phyloP scores from a whole-genome alignment of 2,329 filamentous ascomycete species.

The Graphiopsis chlorocephala region DNA sequence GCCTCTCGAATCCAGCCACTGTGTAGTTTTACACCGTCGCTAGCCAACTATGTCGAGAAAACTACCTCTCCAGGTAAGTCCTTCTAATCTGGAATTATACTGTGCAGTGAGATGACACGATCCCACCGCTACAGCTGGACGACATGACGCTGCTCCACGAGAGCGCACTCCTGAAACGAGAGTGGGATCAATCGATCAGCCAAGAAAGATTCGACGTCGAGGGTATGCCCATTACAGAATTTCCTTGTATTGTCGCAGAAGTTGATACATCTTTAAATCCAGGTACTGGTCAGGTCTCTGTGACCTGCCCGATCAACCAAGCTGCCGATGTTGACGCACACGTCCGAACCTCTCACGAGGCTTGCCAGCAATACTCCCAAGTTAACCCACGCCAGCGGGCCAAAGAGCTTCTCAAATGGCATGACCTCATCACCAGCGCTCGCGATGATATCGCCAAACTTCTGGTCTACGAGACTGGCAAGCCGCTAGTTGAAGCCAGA shows the following conservation, averaged over 20 bases:
- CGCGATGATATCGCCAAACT: conserved; percentile 62
- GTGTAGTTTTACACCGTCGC: no score
- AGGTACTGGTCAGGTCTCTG: conserved; percentile 49
- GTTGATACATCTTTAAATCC: conserved; percentile 40
- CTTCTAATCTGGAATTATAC: no score
- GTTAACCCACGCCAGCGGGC: conserved; percentile 60
- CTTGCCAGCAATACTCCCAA: conserved; percentile 60
- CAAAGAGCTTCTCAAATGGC: conserved; percentile 63
- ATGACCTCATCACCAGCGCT: conserved; percentile 60
- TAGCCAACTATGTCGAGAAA: no score
- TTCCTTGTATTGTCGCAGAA: no score
- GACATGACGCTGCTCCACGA: no score
- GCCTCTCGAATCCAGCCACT: no score
- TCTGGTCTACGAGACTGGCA: conserved; percentile 58
- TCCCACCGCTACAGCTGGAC: no score
- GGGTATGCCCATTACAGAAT: no score
- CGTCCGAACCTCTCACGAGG: conserved; percentile 58
- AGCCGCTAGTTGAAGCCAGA: conserved; percentile 50
- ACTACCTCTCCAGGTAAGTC: no score
- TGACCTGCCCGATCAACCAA: conserved; percentile 46
- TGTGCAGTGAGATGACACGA: no score
- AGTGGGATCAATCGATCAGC: conserved; percentile 56
- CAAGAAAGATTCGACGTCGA: conserved; percentile 57
- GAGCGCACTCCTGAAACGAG: conserved; percentile 22
- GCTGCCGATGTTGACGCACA: conserved; percentile 60